A percentile compares a stretch with the other conserved stretches of the same genome.
Conservation (phyloP, 2,329 filamentous ascomycete genomes). For the Fusarium torulosum region DNA sequence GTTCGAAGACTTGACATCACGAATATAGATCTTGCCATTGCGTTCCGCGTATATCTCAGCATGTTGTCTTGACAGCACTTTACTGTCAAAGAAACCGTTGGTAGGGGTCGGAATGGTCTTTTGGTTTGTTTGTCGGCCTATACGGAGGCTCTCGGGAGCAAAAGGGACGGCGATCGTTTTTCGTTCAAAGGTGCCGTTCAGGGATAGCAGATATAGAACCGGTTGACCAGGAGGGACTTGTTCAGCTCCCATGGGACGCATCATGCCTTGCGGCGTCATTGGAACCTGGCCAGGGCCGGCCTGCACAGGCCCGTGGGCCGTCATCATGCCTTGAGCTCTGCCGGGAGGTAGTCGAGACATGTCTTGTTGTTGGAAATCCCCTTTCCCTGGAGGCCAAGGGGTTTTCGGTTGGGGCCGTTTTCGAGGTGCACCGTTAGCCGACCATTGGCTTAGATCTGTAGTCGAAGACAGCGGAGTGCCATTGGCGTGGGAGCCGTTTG, state of each 20-base stretch:
- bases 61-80: conserved; percentile 95
- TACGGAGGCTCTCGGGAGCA: conserved; percentile 91
- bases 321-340: conserved; percentile 58
- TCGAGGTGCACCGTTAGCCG: conserved; percentile 60
- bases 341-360: conserved; percentile 60
- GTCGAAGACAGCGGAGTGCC: conserved; percentile 63
- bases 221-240: conserved; percentile 74
- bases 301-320: conserved; percentile 52
- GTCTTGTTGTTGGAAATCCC: conserved; percentile 61
- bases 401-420: conserved; percentile 66
- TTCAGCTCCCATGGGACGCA: conserved; percentile 74
- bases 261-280: conserved; percentile 60
- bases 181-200: conserved; percentile 96
- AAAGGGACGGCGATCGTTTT: conserved; percentile 96
- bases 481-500: conserved; percentile 72
- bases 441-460: conserved; percentile 65
- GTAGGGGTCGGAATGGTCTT: conserved; percentile 91
- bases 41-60: conserved; percentile 92
- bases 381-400: conserved; percentile 63
- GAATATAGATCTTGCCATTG: conserved; percentile 92
- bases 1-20: conserved; percentile 98
- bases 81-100: conserved; percentile 98
- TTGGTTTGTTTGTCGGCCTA: conserved; percentile 96
- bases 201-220: conserved; percentile 85
- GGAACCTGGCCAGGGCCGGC: conserved; percentile 51